phyloP scores from a whole-genome alignment of 2,329 filamentous ascomycete species.

The Penicillium expansum region DNA sequence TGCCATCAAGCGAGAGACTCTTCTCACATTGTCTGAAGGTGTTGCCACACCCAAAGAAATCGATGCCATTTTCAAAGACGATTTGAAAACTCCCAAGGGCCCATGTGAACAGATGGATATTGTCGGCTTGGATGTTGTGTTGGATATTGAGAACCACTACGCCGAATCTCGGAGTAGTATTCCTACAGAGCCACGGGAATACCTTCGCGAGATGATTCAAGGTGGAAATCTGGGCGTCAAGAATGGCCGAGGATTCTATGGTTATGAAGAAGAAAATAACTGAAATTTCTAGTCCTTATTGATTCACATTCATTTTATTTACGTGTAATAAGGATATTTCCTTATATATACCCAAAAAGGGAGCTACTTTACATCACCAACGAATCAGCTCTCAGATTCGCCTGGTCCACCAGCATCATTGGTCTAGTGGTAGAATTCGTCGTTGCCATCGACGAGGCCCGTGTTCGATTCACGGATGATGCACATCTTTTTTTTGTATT shows the following conservation, averaged over 20 bases:
- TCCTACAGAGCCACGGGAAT: slow-evolving; percentile 33
- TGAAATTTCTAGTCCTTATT: too few relatives aligned
- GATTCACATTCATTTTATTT: too few relatives aligned
- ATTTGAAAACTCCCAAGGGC: slow-evolving; percentile 36
- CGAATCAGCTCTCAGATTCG: slow-evolving; percentile 5
- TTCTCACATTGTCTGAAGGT: slow-evolving; percentile 36
- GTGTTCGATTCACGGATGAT: slow-evolving; percentile 48
- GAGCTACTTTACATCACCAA: neutral
- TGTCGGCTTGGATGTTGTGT: slow-evolving; percentile 42
- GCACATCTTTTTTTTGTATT: slow-evolving; percentile 16
- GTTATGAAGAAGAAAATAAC: slow-evolving; percentile 25
- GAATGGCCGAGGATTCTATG: slow-evolving; percentile 34
- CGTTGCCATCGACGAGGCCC: slow-evolving; percentile 48
- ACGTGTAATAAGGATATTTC: too few relatives aligned
- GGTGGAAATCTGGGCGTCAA: slow-evolving; percentile 36
- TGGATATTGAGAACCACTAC: slow-evolving; percentile 44
- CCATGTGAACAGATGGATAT: slow-evolving; percentile 44
- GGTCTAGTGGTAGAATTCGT: slow-evolving; percentile 48
- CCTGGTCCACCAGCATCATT: slow-evolving; percentile 34
- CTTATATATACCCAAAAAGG: neutral
- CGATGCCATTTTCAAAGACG: slow-evolving; percentile 38
- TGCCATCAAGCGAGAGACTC: slow-evolving; percentile 43
- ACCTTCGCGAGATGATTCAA: slow-evolving; percentile 32
- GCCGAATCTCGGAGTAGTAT: slow-evolving; percentile 31
- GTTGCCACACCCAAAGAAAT: slow-evolving; percentile 38